phyloP scores from a whole-genome alignment of 2,329 filamentous ascomycete genomes.

The Pseudocercospora musae region DNA sequence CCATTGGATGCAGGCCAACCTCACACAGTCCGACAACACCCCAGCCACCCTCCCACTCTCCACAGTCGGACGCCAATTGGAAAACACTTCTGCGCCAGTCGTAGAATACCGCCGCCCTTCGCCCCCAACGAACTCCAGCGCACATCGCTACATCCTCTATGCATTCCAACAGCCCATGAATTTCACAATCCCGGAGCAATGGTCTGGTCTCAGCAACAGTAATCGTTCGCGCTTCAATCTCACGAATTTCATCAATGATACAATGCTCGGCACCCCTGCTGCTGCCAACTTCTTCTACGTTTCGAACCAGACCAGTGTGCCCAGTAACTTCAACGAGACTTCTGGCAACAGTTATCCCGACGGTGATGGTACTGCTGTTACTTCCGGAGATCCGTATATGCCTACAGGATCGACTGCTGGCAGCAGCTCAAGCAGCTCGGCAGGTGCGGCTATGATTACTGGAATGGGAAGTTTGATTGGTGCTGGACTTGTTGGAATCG shows the following conservation, averaged over 20 bases:
- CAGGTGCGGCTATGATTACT: constrained; percentile 14
- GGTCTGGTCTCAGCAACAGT: constrained; percentile 5
- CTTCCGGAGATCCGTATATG: constrained; percentile 13
- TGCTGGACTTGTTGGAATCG: constrained; percentile 11
- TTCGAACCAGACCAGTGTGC: constrained; percentile 11
- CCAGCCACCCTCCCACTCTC: not conserved
- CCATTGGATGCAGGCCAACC: constrained; percentile 15
- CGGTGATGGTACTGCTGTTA: constrained; percentile 13
- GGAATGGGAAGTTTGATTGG: constrained; percentile 14
- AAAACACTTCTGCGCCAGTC: constrained; percentile 4
- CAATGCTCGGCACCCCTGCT: constrained; percentile 8
- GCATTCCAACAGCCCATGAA: constrained; percentile 12
- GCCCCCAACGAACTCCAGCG: constrained; percentile 14
- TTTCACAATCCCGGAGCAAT: constrained; percentile 11
- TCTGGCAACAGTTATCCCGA: constrained; percentile 7
- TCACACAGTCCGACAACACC: not conserved
- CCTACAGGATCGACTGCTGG: constrained; percentile 3
- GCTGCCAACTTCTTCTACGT: constrained; percentile 18
- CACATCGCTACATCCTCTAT: constrained; percentile 16
- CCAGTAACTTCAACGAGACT: constrained; percentile 8
- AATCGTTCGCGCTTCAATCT: constrained; percentile 14
- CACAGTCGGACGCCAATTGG: not conserved
- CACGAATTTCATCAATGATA: constrained; percentile 14
- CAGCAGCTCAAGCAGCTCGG: not conserved
- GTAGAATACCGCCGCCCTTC: constrained; percentile 9